Evolutionary conservation across 1,139 yeast species (phyloP).

Genomic region (Waltiozyma solani): DNA sequence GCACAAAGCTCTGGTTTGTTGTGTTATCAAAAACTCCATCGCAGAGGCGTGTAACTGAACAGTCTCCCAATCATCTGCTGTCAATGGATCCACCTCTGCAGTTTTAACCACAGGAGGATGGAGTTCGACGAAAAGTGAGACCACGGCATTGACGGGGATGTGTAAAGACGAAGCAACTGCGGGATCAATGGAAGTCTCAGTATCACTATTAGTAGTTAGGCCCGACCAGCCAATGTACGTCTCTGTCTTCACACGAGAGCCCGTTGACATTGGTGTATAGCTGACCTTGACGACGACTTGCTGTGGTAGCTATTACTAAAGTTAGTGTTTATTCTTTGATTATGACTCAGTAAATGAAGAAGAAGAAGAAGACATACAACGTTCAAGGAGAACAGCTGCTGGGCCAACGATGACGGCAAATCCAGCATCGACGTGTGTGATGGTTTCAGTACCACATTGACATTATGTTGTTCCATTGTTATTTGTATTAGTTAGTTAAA

Average conservation of each 20-base stretch:
- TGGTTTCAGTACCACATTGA: conserved; percentile 22
- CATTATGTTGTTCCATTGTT: no score
- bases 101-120: no score
- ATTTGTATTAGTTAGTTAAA: no score
- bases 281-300: no score
- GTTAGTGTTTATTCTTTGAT: background rate
- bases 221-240: background rate
- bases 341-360: background rate
- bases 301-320: background rate
- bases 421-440: conserved; percentile 47
- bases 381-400: conserved; percentile 41
- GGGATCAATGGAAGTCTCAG: no score
- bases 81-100: conserved; percentile 69
- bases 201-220: background rate
- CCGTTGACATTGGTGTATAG: background rate
- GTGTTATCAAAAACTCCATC: conserved; percentile 64
- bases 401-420: conserved; percentile 42
- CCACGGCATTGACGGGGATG: no score
- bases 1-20: conserved; percentile 78
- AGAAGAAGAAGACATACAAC: conserved; percentile 24
- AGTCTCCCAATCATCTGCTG: conserved; percentile 83
- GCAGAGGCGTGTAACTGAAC: conserved; percentile 75
- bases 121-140: no score
- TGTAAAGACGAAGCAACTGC: no score
- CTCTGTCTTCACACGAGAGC: background rate